Percentiles rank a stretch among this genome's conserved stretches.
These are phyloP conservation scores for Gossypium davidsonii DNA, from an alignment of 441 rosid species.

Conservation along the genomic window DNA sequence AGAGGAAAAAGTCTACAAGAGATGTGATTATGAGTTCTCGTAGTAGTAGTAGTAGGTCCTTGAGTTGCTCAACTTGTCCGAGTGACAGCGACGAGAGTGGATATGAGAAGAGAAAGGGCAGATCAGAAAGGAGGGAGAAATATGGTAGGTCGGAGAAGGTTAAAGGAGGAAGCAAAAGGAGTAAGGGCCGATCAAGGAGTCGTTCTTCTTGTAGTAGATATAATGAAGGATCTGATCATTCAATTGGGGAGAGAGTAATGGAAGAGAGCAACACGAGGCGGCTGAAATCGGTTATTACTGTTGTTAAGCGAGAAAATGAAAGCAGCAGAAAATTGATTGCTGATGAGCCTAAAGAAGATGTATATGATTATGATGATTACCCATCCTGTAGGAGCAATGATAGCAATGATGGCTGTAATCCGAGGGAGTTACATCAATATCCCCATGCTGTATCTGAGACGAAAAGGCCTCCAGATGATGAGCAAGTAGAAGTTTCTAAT, in stretches of 20 bases:
- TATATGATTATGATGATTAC: constrained; percentile 45
- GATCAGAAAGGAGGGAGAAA: constrained; percentile 27
- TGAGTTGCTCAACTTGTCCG: constrained; percentile 36
- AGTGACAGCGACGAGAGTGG: constrained; percentile 37
- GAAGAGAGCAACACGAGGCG: constrained; percentile 30
- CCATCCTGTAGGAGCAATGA: constrained; percentile 47
- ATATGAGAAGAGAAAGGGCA: constrained; percentile 26
- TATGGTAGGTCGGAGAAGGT: constrained; percentile 19
- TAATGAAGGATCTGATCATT: constrained; percentile 26
- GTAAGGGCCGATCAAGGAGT: constrained; percentile 34
- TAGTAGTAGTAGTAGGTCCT: constrained; percentile 30
- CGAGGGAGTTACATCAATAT: constrained; percentile 22
- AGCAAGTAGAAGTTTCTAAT: constrained; percentile 29
- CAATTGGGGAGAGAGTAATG: constrained; percentile 31
- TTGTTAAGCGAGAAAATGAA: constrained; percentile 28
- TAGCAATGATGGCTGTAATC: constrained; percentile 34
- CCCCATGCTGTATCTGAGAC: constrained; percentile 18
- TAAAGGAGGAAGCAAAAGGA: constrained; percentile 20
- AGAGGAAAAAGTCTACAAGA: constrained; percentile 38
- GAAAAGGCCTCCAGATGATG: constrained; percentile 21
- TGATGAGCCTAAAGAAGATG: constrained; percentile 45
- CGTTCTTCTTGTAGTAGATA: constrained; percentile 25
- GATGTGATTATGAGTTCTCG: constrained; percentile 33
- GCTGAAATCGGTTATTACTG: constrained; percentile 57
- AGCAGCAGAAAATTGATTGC: constrained; percentile 15